Conservation (phyloP, 1,284 basidiomycete species). For the Neonothopanus nambi region DNA sequence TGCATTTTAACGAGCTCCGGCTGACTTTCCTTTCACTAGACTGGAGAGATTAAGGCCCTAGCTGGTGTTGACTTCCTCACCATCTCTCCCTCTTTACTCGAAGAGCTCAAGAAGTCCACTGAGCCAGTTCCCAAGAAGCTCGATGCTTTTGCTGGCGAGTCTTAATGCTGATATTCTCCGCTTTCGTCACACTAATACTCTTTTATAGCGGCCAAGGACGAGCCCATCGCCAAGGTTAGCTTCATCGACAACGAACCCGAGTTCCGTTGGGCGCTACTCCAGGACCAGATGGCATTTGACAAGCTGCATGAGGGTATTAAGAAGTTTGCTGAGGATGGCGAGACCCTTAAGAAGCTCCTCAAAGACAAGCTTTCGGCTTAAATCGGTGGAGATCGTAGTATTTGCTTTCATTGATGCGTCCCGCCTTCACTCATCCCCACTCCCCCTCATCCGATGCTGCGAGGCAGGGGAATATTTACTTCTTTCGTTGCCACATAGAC, state of each 20-base stretch:
- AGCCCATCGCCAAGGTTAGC: slow-evolving; percentile 77
- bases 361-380: slow-evolving; percentile 74
- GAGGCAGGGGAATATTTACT: too few relatives aligned
- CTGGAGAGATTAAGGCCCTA: slow-evolving; percentile 91
- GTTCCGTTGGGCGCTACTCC: slow-evolving; percentile 92
- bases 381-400: slow-evolving; percentile 11
- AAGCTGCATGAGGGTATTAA: slow-evolving; percentile 97
- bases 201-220: slow-evolving; percentile 50
- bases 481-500: too few relatives aligned
- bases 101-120: slow-evolving; percentile 86
- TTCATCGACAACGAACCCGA: slow-evolving; percentile 93
- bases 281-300: slow-evolving; percentile 94
- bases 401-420: too few relatives aligned
- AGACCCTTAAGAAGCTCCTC: slow-evolving; percentile 85
- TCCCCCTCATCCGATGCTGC: too few relatives aligned
- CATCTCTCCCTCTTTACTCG: slow-evolving; percentile 88
- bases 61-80: slow-evolving; percentile 98
- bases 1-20: neutral
- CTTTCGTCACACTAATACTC: neutral
- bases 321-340: slow-evolving; percentile 95
- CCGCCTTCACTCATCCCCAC: too few relatives aligned
- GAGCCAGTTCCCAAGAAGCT: slow-evolving; percentile 86
- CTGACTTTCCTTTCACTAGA: slow-evolving; percentile 38
- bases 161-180: slow-evolving; percentile 8
- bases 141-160: slow-evolving; percentile 65